Evolutionary conservation across 225 moss, liverwort and hornwort species (phyloP), one percentile per base, ranked within the genome.

Genomic region (Rhytidiadelphus loreus): DNA sequence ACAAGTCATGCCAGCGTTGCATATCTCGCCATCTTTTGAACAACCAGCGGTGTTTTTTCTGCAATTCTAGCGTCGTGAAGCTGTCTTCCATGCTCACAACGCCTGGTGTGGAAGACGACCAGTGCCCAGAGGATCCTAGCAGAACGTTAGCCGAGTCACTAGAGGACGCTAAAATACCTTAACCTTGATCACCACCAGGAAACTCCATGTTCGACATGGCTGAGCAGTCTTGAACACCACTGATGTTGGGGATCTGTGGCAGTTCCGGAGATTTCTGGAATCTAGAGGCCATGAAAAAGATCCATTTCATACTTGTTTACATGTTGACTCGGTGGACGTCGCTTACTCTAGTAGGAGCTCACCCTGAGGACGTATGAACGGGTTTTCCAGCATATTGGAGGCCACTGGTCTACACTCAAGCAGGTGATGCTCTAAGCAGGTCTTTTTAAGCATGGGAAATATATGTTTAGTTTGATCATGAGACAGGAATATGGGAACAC

Each of bases 41-140:
- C 93, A 97, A 96, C 89, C 97, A 98, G 93, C 96, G 98, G 26
- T 98, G 98, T 70, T 98, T 98, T 81, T 98, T 98, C 90, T 98
- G 98, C 95, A 96, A 96, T 66, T 93, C 97, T 7, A 90, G 88
- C 14, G 93, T 98, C 82, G 91, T 91, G 61, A 96, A 93, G 74
- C 84, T 98, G 58, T 92, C 95, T 44, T 94, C 96, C 33, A 94
- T 98, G 96, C 86, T 90, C 39, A 88, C 92, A 60, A 88, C 89
- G 76, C 83, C 91, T 23, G 92, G 93, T 68, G 82, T 88, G 80
- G 95, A 96, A 71, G 95, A 93, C 41, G 93, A 93, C 61, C 88
- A 90, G 83, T 93, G 92, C 86, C 93, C 93, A 77, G 90, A 92
- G 23, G 89, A 87, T 56, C 89, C 87, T 19, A 90, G 85, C 90